phyloP scores from a whole-genome alignment of 2,329 filamentous ascomycete species.

The Aspergillus pseudotamarii region DNA sequence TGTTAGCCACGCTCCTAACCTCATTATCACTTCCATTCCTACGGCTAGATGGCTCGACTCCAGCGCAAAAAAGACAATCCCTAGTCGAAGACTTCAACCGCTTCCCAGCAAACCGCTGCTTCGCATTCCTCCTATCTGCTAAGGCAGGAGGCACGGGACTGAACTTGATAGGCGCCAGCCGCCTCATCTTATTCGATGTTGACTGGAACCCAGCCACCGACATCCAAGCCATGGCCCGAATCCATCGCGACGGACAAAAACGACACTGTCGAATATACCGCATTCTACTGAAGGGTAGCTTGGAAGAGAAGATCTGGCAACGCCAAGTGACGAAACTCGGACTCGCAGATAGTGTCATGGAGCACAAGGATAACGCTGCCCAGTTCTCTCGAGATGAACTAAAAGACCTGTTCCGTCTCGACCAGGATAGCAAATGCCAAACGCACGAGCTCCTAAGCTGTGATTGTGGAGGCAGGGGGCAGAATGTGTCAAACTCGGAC shows the following conservation, averaged over 20 bases:
- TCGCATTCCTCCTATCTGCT: constrained; percentile 72
- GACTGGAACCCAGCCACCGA: constrained; percentile 78
- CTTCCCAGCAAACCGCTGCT: constrained; percentile 56
- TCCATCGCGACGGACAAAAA: constrained; percentile 73
- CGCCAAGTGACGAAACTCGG: constrained; percentile 72
- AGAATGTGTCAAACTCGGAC: constrained; percentile 8
- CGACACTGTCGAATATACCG: constrained; percentile 69
- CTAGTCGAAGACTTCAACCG: constrained; percentile 73
- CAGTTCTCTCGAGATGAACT: constrained; percentile 69
- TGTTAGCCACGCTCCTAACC: constrained; percentile 64
- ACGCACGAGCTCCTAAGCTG: constrained; percentile 71
- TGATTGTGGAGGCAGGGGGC: constrained; percentile 60
- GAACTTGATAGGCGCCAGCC: constrained; percentile 71
- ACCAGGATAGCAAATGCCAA: constrained; percentile 63
- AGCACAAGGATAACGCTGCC: constrained; percentile 61
- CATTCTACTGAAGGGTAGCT: constrained; percentile 66
- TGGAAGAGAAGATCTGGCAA: constrained; percentile 77
- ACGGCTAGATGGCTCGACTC: constrained; percentile 70
- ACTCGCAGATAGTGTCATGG: constrained; percentile 71
- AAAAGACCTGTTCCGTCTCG: constrained; percentile 67
- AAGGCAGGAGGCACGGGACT: constrained; percentile 72
- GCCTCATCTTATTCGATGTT: constrained; percentile 71
- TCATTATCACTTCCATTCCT: constrained; percentile 64
- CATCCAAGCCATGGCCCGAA: constrained; percentile 73
- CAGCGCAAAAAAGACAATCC: constrained; percentile 64